Percentiles rank a stretch among this genome's conserved stretches.
Conservation (phyloP, 164 flowering plant species). For the Annona cherimola region DNA sequence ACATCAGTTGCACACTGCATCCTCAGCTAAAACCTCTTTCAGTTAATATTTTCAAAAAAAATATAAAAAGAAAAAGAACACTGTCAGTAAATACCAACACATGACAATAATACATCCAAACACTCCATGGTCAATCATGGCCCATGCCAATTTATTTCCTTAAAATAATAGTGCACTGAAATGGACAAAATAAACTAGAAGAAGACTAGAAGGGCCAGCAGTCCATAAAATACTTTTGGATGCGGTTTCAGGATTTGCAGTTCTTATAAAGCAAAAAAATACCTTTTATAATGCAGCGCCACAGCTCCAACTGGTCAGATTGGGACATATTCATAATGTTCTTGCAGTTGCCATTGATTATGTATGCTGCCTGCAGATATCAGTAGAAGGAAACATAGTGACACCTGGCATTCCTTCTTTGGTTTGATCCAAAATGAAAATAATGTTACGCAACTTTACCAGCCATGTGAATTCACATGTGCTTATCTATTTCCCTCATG, state of each 20-base stretch:
- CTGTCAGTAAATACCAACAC: no score
- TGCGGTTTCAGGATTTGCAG: background rate
- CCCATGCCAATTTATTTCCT: no score
- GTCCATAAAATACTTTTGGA: background rate
- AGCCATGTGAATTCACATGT: background rate
- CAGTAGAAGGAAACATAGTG: background rate
- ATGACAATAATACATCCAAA: no score
- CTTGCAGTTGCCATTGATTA: slow-evolving; percentile 92
- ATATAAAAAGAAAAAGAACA: no score
- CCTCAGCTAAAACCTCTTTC: no score
- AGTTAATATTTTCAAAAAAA: no score
- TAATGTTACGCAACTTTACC: background rate
- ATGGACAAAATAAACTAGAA: no score
- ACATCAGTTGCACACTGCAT: no score
- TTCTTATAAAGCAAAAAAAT: background rate
- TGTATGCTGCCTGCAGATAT: slow-evolving; percentile 75
- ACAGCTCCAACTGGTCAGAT: slow-evolving; percentile 79
- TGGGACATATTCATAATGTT: slow-evolving; percentile 97
- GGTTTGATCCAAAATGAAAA: background rate
- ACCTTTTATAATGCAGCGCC: slow-evolving; percentile 79
- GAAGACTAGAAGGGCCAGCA: no score
- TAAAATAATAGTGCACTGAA: no score
- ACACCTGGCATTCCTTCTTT: background rate
- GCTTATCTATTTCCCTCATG: background rate
- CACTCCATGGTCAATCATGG: no score